Evolutionary conservation across 75 land plant genomes (phyloP), one percentile per base, ranked within the genome.

Genomic region (Adiantum capillusveneris): DNA sequence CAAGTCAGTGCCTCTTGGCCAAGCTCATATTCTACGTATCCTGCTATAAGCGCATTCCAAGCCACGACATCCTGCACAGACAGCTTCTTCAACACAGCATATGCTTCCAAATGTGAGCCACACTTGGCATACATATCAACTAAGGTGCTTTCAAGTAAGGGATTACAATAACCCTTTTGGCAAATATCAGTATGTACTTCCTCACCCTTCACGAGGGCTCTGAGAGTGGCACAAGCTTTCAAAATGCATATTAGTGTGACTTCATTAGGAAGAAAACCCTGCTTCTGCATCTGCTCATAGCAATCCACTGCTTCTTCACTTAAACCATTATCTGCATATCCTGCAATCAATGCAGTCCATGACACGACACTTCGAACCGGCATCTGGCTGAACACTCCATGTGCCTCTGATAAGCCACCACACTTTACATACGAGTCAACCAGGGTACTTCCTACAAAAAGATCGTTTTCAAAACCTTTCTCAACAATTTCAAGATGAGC

Each of bases 21-120:
- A 71, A 29, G 34, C 3, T 70, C 74, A 62, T 78, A 71, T 44
- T 75, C 79, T 11, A 64, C 64, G 69, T 56, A 72, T 53, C 81
- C 75, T 31, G 73, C 73, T 28, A 82, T 66, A 68, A 82, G 63
- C 11, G 85, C 72, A 75, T 82, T 82, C 81, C 85, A 82, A n/a
- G 70, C 44, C 7, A 78, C 78, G 48, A 56, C 31, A 57, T 78
- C 73, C 60, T 48, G 75, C 34, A 75, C 77, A 43, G 64, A 60
- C 25, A 69, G 36, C 1, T 20, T 18, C 22, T 69, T 53, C 59
- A 82, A 82, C 0, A 82, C 73, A 58, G 58, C 44, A 53, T 59
- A 72, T 1, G 85, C 78, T 58, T 70, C 66, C 11, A 65, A 66
- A 42, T 75, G 25, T 18, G 51, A 58, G 31, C 59, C 39, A 55